These are phyloP conservation scores for Erysimum cheiranthoides DNA, from an alignment of 345 rosid species.

Conservation along the genomic window DNA sequence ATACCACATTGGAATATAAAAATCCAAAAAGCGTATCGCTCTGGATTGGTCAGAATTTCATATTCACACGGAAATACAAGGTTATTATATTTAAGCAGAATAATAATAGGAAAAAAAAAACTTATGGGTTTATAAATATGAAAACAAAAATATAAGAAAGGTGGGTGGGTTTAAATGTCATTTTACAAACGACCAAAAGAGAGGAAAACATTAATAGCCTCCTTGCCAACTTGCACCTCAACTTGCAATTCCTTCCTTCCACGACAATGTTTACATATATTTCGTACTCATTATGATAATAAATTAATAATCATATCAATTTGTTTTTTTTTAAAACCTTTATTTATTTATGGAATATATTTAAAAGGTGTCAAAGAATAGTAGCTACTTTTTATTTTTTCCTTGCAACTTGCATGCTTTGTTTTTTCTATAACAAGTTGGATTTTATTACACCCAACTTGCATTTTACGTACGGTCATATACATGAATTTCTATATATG, in stretches of 20 bases:
- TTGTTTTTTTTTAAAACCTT: constrained; percentile 19
- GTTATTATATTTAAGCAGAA: not conserved
- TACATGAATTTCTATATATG: not conserved
- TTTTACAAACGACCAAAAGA: constrained; percentile 46
- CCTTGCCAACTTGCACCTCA: constrained; percentile 59
- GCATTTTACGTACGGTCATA: constrained; percentile 46
- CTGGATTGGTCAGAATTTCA: constrained; percentile 25
- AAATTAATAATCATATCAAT: constrained; percentile 36
- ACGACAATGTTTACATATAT: constrained; percentile 38
- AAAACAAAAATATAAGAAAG: constrained; percentile 6
- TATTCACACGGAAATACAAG: constrained; percentile 16
- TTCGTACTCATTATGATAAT: constrained; percentile 40
- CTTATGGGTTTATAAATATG: not conserved
- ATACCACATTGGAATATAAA: constrained; percentile 46
- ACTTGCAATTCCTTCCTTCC: constrained; percentile 53
- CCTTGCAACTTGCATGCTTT: constrained; percentile 45
- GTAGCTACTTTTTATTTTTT: constrained; percentile 35
- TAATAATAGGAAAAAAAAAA: not conserved
- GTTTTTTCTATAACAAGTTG: constrained; percentile 51
- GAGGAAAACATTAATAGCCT: constrained; percentile 46
- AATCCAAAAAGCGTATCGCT: constrained; percentile 19
- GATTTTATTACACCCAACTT: constrained; percentile 48
- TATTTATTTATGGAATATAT: constrained; percentile 28
- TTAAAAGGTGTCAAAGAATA: constrained; percentile 34
- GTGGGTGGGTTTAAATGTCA: constrained; percentile 43